Base-by-base conservation (phyloP, 2,329 filamentous ascomycete species). In the Chrysosporium queenslandicum region DNA sequence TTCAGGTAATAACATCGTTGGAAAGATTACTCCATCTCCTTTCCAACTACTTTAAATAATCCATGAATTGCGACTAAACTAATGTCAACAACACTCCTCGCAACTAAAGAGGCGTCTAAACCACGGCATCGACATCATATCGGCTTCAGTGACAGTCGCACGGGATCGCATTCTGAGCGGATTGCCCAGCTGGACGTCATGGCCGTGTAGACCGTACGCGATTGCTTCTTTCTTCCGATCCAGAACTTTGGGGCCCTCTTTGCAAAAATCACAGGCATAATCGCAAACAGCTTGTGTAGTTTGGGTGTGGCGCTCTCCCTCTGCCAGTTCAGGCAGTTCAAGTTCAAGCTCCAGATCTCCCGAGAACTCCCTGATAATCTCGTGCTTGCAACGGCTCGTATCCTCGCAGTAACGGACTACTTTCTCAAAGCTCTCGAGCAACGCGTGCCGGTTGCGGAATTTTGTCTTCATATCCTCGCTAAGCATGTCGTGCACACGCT, bases 401-500 rank as follows among this genome's bases (percentile, higher is more conserved):
- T 80, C 79, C 68, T 97, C 91, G 65, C 90, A 95, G 64, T 94
- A 96, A 8, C 79, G 71, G 1, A 90, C 79, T 14, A 97, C 73
- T 25, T 81, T 77, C 54, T 80, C 74, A 21, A 88, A 74, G 57
- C 84, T 87, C 59, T 78, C 74, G 14, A 80, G 66, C 55, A 82
- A 75, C 6, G 68, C 64, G 47, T 70, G 63, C 18, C 66, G 61
- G 45, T 68, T 69, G 30, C 63, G 64, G 12, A 65, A 56, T 37
- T 68, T 66, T 2, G 60, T 47, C 42, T 58, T 53, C 72, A 55
- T 71, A 59, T 53, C 65, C 68, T 62, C 74, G 68, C 48, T 66
- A 61, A 51, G 70, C 68, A 57, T 75, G 75, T 56, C 75, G 73
- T 55, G 73, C 68, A 36, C 81, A 67, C 70, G 56, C 46, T 57